Conservation (phyloP, 208 protist species). For the Acanthamoeba royreba region DNA sequence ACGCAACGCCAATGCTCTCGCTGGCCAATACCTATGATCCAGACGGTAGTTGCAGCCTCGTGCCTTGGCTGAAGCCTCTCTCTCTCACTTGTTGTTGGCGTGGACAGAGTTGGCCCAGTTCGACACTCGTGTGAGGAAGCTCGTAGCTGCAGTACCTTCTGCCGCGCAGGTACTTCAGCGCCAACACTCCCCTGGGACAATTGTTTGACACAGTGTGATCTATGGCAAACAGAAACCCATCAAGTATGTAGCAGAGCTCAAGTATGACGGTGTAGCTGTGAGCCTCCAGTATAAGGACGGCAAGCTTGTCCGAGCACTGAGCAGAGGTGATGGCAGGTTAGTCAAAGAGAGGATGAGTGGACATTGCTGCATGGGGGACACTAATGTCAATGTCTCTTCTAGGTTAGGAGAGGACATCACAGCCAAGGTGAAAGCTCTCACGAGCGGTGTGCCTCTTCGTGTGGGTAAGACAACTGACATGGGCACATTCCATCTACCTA, state of each 20-base stretch:
- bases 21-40: slow-evolving; percentile 41
- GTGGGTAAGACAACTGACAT: not conserved
- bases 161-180: not conserved
- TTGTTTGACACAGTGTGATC: not conserved
- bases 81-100: not conserved
- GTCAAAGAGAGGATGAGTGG: not conserved
- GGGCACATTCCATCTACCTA: not conserved
- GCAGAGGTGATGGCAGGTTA: slow-evolving; percentile 59
- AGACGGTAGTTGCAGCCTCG: not conserved
- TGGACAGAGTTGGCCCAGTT: not conserved
- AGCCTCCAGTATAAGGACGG: slow-evolving; percentile 54
- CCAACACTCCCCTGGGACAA: not conserved
- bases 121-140: not conserved
- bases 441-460: not conserved
- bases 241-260: slow-evolving; percentile 50
- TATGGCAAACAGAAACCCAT: not conserved
- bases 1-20: slow-evolving; percentile 37
- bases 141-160: not conserved
- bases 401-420: slow-evolving; percentile 63
- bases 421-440: slow-evolving; percentile 4
- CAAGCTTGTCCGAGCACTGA: slow-evolving; percentile 32
- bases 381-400: not conserved
- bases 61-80: no score
- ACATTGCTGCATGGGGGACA: not conserved
- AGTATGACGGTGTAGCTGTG: slow-evolving; percentile 65